These are phyloP conservation scores for Salix arbutifolia DNA, from an alignment of 345 rosid genomes.

Conservation along the genomic window DNA sequence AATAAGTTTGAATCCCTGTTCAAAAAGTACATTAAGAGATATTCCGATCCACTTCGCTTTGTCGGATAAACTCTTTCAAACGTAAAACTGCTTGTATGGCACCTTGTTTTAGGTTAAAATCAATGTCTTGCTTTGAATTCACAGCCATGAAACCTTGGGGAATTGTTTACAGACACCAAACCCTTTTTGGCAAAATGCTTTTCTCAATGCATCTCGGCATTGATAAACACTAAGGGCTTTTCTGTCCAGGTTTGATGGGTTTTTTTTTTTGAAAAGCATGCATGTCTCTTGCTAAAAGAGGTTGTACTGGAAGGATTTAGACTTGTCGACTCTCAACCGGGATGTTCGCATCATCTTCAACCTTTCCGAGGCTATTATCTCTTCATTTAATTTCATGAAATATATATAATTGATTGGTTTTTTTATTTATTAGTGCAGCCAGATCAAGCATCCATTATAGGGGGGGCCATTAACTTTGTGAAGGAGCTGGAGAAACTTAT, in stretches of 20 bases:
- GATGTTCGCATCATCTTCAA: background rate
- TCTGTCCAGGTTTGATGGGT: background rate
- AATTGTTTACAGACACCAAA: background rate
- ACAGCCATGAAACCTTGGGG: background rate
- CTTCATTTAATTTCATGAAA: background rate
- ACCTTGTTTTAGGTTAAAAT: background rate
- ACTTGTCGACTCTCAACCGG: too few relatives aligned
- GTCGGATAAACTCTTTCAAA: background rate
- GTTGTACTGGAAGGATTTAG: background rate
- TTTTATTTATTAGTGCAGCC: constrained; percentile 27
- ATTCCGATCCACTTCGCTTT: background rate
- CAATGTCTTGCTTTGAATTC: background rate
- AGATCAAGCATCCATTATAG: constrained; percentile 77
- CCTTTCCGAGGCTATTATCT: background rate
- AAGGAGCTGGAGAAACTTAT: constrained; percentile 67
- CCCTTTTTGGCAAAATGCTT: background rate
- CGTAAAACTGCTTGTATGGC: background rate
- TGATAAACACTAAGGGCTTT: background rate
- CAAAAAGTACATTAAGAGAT: background rate
- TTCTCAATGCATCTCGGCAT: background rate
- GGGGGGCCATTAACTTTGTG: constrained; percentile 64
- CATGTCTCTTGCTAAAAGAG: background rate
- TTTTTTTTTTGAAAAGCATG: background rate
- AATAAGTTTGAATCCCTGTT: background rate
- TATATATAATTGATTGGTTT: background rate